phyloP scores from a whole-genome alignment of 2,329 filamentous ascomycete genomes.

The Aspergillus sp. region DNA sequence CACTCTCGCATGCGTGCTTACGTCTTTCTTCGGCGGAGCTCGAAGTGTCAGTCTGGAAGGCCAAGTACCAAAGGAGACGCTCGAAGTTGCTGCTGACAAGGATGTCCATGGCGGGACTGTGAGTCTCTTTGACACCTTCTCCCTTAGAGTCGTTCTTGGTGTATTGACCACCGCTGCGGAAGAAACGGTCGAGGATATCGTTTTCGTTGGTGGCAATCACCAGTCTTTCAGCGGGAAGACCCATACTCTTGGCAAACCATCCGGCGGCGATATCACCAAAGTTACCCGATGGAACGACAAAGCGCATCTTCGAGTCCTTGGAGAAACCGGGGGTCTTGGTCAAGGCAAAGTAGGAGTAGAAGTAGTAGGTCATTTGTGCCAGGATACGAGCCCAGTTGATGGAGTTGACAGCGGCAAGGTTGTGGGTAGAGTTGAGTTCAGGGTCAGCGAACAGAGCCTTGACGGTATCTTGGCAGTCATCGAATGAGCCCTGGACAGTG shows the following conservation, averaged over 20 bases:
- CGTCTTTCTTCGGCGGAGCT: slow-evolving; percentile 41
- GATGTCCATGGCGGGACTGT: slow-evolving; percentile 96
- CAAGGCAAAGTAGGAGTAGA: slow-evolving; percentile 86
- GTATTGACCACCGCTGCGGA: slow-evolving; percentile 75
- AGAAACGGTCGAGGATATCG: slow-evolving; percentile 94
- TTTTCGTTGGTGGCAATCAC: slow-evolving; percentile 96
- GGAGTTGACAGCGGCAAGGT: slow-evolving; percentile 89
- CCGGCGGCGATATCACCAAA: slow-evolving; percentile 88
- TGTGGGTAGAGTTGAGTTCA: slow-evolving; percentile 74
- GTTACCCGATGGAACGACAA: slow-evolving; percentile 91
- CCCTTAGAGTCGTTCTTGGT: slow-evolving; percentile 67
- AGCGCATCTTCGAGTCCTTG: slow-evolving; percentile 59
- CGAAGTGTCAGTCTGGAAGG: slow-evolving; percentile 56
- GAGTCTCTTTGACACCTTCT: slow-evolving; percentile 80
- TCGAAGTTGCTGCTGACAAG: slow-evolving; percentile 96
- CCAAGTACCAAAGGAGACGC: slow-evolving; percentile 84
- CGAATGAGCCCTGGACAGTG: slow-evolving; percentile 84
- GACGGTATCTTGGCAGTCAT: slow-evolving; percentile 95
- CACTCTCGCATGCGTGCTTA: slow-evolving; percentile 63
- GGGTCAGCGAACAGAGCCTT: slow-evolving; percentile 87
- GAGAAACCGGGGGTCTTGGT: slow-evolving; percentile 57
- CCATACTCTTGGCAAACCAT: slow-evolving; percentile 89
- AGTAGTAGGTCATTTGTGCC: slow-evolving; percentile 96
- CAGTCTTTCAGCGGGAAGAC: slow-evolving; percentile 79
- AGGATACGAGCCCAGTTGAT: slow-evolving; percentile 96